phyloP scores from a whole-genome alignment of 2,329 filamentous ascomycete genomes.

The Colletotrichum acutatum region DNA sequence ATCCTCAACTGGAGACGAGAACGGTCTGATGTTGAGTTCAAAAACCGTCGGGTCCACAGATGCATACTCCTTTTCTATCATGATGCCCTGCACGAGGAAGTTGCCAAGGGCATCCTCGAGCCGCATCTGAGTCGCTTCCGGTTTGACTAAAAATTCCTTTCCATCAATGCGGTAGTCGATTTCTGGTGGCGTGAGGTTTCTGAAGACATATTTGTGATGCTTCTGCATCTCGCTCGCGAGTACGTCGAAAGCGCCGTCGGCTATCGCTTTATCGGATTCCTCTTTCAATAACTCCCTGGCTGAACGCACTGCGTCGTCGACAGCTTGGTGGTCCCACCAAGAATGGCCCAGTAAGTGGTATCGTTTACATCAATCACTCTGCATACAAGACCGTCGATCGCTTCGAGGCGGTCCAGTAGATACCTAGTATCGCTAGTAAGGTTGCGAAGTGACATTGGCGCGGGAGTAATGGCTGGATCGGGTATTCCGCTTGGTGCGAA shows the following conservation, averaged over 20 bases:
- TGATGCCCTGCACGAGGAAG: background rate
- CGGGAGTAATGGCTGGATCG: background rate
- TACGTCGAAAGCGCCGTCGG: background rate
- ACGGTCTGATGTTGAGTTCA: background rate
- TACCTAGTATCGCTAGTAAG: background rate
- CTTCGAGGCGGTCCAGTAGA: background rate
- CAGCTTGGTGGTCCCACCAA: too few relatives aligned
- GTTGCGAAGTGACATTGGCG: background rate
- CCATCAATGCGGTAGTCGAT: background rate
- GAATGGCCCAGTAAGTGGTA: too few relatives aligned
- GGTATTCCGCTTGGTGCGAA: background rate
- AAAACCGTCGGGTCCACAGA: background rate
- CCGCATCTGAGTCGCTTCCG: background rate
- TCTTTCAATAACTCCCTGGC: too few relatives aligned
- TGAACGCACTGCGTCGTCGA: too few relatives aligned
- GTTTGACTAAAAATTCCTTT: background rate
- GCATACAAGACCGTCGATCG: background rate
- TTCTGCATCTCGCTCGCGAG: background rate
- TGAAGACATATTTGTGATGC: background rate
- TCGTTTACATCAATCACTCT: too few relatives aligned
- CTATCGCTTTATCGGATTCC: background rate
- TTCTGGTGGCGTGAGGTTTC: background rate
- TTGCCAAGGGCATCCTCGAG: background rate
- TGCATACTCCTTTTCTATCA: background rate
- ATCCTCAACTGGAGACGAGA: background rate